Evolutionary conservation across 768 basidiomycete genomes (phyloP).

Genomic region (Hemileccinum rubropunctum): DNA sequence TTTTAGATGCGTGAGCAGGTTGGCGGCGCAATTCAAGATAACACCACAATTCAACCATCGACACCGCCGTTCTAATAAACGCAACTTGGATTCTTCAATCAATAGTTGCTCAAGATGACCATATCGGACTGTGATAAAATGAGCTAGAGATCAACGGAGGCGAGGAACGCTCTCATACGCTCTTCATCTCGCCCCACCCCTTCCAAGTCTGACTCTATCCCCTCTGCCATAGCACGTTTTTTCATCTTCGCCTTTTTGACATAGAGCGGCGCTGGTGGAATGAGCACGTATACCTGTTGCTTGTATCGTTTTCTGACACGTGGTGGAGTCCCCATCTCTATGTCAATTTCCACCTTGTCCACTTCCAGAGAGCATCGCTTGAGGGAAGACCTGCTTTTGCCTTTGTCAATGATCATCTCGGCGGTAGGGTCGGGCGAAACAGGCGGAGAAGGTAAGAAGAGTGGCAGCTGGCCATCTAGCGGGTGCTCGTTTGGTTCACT

Average conservation of each 20-base stretch:
- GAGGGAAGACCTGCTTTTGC: slow-evolving; percentile 2
- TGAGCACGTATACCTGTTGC: slow-evolving; percentile 26
- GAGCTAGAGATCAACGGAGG: slow-evolving; percentile 24
- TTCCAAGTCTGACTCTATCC: slow-evolving; percentile 17
- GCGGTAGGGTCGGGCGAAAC: slow-evolving; percentile 28
- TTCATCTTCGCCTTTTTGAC: slow-evolving; percentile 22
- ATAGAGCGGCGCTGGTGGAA: slow-evolving; percentile 25
- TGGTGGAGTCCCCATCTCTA: neutral
- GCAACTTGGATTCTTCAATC: slow-evolving; percentile 46
- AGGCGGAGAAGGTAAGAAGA: slow-evolving; percentile 50
- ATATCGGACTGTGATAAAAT: slow-evolving; percentile 38
- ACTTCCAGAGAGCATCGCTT: slow-evolving; percentile 22
- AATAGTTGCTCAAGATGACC: slow-evolving; percentile 40
- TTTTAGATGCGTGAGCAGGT: slow-evolving; percentile 49
- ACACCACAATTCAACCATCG: slow-evolving; percentile 59
- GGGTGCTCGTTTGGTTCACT: slow-evolving; percentile 10
- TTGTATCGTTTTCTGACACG: slow-evolving; percentile 25
- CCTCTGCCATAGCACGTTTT: slow-evolving; percentile 10
- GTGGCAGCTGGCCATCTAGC: slow-evolving; percentile 33
- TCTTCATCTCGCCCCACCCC: slow-evolving; percentile 23
- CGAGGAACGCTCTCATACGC: slow-evolving; percentile 29
- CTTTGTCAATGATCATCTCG: slow-evolving; percentile 12
- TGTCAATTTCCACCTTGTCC: slow-evolving; percentile 10
- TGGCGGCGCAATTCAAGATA: slow-evolving; percentile 51
- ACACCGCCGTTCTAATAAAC: slow-evolving; percentile 48